Conservation (phyloP, 805 yeast species). For the Candida ponderosae region DNA sequence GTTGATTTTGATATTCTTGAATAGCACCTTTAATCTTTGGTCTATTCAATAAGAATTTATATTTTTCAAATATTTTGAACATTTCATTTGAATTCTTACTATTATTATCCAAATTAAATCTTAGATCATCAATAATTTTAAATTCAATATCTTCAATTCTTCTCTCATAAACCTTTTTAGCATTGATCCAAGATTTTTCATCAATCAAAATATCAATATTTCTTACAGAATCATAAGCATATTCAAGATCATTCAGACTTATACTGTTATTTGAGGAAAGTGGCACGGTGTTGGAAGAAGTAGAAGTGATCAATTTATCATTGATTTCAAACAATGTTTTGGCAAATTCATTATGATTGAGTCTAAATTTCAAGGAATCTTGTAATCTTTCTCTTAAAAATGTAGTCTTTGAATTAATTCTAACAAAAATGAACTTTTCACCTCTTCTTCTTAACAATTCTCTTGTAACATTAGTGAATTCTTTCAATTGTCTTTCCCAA, state of each 20-base stretch:
- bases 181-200: constrained; percentile 30
- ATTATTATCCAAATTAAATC: constrained; percentile 25
- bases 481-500: constrained; percentile 58
- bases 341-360: constrained; percentile 43
- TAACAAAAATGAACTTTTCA: constrained; percentile 61
- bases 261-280: background rate
- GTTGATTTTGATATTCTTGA: constrained; percentile 47
- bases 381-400: constrained; percentile 35
- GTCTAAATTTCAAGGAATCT: constrained; percentile 37
- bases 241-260: constrained; percentile 22
- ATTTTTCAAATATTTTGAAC: constrained; percentile 42
- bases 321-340: constrained; percentile 20
- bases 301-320: too few relatives aligned
- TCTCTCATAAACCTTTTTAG: constrained; percentile 34
- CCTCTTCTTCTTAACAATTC: constrained; percentile 69
- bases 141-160: constrained; percentile 38
- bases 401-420: constrained; percentile 39
- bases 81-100: constrained; percentile 39
- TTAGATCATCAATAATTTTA: constrained; percentile 32
- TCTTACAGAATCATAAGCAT: constrained; percentile 34
- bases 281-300: background rate
- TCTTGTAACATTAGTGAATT: constrained; percentile 57
- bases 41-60: constrained; percentile 39
- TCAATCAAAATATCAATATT: constrained; percentile 31
- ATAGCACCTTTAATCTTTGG: constrained; percentile 51